A percentile compares a stretch with the other conserved stretches of the same genome.
These are phyloP conservation scores for Exidia glandulosa DNA, from an alignment of 768 basidiomycete species.

Conservation along the genomic window DNA sequence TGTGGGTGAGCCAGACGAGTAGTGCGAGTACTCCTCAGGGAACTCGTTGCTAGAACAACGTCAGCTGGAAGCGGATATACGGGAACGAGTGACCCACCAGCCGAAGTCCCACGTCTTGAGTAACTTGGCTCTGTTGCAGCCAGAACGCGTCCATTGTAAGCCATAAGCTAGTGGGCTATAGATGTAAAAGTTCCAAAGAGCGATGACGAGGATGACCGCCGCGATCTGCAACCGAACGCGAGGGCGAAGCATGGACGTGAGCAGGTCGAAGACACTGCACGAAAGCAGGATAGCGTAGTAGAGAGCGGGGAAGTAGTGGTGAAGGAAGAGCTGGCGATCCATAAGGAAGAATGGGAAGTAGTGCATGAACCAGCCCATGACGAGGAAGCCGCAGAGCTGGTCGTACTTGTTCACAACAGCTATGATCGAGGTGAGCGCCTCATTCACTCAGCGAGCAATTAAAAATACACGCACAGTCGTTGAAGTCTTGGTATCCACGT, in stretches of 20 bases:
- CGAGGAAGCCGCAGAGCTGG: constrained; percentile 78
- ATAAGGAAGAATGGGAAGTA: constrained; percentile 97
- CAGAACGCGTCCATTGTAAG: constrained; percentile 68
- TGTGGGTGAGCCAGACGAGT: constrained; percentile 30
- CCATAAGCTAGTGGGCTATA: constrained; percentile 83
- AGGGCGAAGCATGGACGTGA: constrained; percentile 69
- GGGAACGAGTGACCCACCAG: constrained; percentile 42
- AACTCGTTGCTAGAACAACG: constrained; percentile 50
- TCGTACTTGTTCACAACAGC: constrained; percentile 91
- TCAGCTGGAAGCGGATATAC: not conserved
- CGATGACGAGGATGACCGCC: constrained; percentile 57
- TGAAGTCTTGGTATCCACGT: constrained; percentile 85
- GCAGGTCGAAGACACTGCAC: constrained; percentile 71
- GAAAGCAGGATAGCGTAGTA: constrained; percentile 80
- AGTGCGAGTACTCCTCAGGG: constrained; percentile 53
- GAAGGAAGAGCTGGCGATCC: constrained; percentile 92
- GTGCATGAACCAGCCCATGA: constrained; percentile 85
- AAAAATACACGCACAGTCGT: constrained; percentile 57
- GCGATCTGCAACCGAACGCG: constrained; percentile 72
- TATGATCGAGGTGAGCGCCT: constrained; percentile 22
- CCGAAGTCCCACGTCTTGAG: constrained; percentile 93
- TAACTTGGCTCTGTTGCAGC: constrained; percentile 74
- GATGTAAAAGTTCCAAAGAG: constrained; percentile 65
- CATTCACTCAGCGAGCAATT: too few species aligned
- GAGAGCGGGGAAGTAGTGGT: constrained; percentile 97